Percentiles rank a stretch among this genome's conserved stretches.
phyloP scores from a whole-genome alignment of 2,329 filamentous ascomycete species.

The Mycocentrospora acerina region DNA sequence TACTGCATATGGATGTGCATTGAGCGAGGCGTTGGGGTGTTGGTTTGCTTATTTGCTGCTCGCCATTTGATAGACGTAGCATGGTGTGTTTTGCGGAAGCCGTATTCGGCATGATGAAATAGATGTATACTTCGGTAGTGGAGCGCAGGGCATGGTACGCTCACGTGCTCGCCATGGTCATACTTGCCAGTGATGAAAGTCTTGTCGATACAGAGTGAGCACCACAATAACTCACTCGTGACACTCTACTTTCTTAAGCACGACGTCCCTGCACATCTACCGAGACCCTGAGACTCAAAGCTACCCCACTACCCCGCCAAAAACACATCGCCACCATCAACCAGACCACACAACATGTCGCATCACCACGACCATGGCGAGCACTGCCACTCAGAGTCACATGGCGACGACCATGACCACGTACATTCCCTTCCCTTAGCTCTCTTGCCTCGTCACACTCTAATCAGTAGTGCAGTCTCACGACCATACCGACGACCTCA shows the following conservation, averaged over 20 bases:
- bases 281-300: constrained; percentile 12
- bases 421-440: constrained; percentile 3
- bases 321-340: constrained; percentile 13
- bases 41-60: constrained; percentile 8
- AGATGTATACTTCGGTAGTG: too few relatives aligned
- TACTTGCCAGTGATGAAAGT: too few relatives aligned
- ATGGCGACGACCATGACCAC: constrained; percentile 34
- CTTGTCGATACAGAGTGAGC: too few relatives aligned
- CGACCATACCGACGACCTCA: constrained; percentile 90
- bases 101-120: too few relatives aligned
- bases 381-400: constrained; percentile 51
- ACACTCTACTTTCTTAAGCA: too few relatives aligned
- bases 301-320: constrained; percentile 36
- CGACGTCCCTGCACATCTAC: too few relatives aligned
- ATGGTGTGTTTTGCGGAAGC: too few relatives aligned
- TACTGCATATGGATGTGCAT: constrained; percentile 20
- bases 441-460: constrained; percentile 17
- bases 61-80: constrained; percentile 1
- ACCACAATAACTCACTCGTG: too few relatives aligned
- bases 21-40: constrained; percentile 38
- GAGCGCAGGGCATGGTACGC: too few relatives aligned
- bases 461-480: constrained; percentile 64
- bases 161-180: too few relatives aligned
- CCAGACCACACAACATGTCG: constrained; percentile 23
- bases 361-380: constrained; percentile 70